Base-by-base conservation (phyloP, 345 rosid species). In the Citrus mangshanensis region DNA sequence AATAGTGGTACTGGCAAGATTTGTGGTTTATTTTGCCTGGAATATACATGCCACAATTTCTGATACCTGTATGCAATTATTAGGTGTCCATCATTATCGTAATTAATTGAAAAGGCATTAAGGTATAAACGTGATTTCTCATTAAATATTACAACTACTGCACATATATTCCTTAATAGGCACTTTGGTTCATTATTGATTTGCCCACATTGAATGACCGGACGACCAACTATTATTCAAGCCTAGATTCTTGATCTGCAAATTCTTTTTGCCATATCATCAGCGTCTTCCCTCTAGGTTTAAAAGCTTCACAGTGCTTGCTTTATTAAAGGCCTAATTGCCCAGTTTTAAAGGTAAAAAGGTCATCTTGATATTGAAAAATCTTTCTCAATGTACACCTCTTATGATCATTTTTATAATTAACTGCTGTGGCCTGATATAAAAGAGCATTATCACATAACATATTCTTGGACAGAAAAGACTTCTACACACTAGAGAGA, bases 21-120 rank as follows among this genome's bases (percentile, higher is more conserved):
- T 70, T 71, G 81, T 84, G 86, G 80, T 24, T 54, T 68, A 54
- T 56, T 75, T 80, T 77, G 18, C 22, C 73, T 7, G 51, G 49
- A 3, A 67, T 18, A 76, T 67, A 30, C 34, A 30, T 68, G 34
- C 80, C 80, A 58, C 55, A 27, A 59, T 46, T 82, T 67, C 42
- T 74, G 40, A 75, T 79, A 72, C 62, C 72, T 18, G 62, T n/a
- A 2, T 2, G 70, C 35, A 66, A 79, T 79, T 73, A 76, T 82
- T 76, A 59, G 74, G 69, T 76, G 76, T 59, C n/a, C 70, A 79
- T 79, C 80, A 28, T 72, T 65, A 60, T 77, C 78, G 58, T 16
- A 54, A 54, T 38, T 64, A 73, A 40, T 6, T 35, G 24, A 42
- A 66, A 27, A 27, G 24, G 24, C 62, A 59, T 59, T 59, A 59